Conservation (phyloP, 345 rosid genomes). For the Sapria himalayana region DNA sequence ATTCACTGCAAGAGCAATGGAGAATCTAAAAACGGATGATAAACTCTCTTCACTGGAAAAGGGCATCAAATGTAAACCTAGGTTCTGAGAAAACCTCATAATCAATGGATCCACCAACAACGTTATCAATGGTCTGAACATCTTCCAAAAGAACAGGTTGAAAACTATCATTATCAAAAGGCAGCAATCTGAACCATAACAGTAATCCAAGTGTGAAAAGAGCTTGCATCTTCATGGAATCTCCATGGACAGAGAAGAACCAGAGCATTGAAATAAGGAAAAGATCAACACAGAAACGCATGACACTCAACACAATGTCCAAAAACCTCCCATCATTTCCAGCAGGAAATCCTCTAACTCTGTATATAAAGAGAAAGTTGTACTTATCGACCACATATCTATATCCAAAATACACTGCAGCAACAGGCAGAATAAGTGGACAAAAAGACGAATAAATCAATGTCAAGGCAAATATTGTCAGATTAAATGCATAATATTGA, state of each 20-base stretch:
- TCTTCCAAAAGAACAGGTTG: slow-evolving; percentile 57
- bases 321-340: slow-evolving; percentile 94
- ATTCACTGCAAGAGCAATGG: no score
- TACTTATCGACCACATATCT: slow-evolving; percentile 90
- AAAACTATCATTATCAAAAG: slow-evolving; percentile 42
- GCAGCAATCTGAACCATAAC: slow-evolving; percentile 69
- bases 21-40: no score
- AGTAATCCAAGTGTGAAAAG: slow-evolving; percentile 73
- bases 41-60: no score
- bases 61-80: no score
- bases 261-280: slow-evolving; percentile 68
- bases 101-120: slow-evolving; percentile 64
- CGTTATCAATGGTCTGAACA: slow-evolving; percentile 50
- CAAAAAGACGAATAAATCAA: slow-evolving; percentile 83
- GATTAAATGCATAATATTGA: slow-evolving; percentile 82
- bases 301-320: slow-evolving; percentile 70
- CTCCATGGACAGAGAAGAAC: slow-evolving; percentile 83
- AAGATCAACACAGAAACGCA: slow-evolving; percentile 80
- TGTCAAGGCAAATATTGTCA: slow-evolving; percentile 82
- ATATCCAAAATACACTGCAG: slow-evolving; percentile 82
- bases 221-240: slow-evolving; percentile 89
- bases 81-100: slow-evolving; percentile 82
- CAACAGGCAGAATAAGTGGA: slow-evolving; percentile 88
- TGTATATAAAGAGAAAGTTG: slow-evolving; percentile 78
- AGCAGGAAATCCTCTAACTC: slow-evolving; percentile 91